Conservation (phyloP, 768 basidiomycete genomes). For the Leccinellum rugosiceps region DNA sequence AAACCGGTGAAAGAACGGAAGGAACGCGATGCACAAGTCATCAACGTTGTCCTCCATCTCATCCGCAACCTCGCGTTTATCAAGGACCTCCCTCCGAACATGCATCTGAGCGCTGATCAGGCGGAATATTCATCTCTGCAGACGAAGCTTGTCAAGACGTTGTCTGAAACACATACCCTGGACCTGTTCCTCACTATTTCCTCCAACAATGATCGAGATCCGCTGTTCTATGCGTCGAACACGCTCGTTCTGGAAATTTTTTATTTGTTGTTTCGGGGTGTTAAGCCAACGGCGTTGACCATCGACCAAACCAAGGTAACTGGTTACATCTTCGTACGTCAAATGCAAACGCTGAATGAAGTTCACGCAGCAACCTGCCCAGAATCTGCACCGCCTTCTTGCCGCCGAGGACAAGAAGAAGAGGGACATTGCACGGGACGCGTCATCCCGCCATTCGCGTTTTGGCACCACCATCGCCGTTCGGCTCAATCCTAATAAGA, state of each 20-base stretch:
- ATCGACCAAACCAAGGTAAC: slow-evolving; percentile 63
- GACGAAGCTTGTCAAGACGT: slow-evolving; percentile 64
- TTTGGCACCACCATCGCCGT: slow-evolving; percentile 96
- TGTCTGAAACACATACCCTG: slow-evolving; percentile 70
- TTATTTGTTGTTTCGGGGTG: slow-evolving; percentile 83
- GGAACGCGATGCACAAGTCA: slow-evolving; percentile 80
- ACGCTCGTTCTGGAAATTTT: slow-evolving; percentile 90
- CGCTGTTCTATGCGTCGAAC: slow-evolving; percentile 84
- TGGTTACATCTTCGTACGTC: slow-evolving; percentile 1
- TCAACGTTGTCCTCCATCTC: slow-evolving; percentile 85
- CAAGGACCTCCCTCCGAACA: slow-evolving; percentile 76
- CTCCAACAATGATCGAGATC: slow-evolving; percentile 68
- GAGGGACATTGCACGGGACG: slow-evolving; percentile 49
- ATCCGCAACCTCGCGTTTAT: slow-evolving; percentile 94
- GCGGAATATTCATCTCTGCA: slow-evolving; percentile 78
- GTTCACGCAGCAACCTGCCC: slow-evolving; percentile 55
- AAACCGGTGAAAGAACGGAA: slow-evolving; percentile 65
- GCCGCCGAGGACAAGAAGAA: slow-evolving; percentile 70
- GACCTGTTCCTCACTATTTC: slow-evolving; percentile 84
- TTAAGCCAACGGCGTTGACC: slow-evolving; percentile 58
- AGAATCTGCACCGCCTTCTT: slow-evolving; percentile 72
- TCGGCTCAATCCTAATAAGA: slow-evolving; percentile 59
- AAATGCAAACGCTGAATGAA: slow-evolving; percentile 10
- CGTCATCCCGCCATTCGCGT: slow-evolving; percentile 83
- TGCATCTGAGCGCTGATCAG: slow-evolving; percentile 70